Conservation (phyloP, 2,329 filamentous ascomycete genomes). For the Pestalotiopsis sp. region DNA sequence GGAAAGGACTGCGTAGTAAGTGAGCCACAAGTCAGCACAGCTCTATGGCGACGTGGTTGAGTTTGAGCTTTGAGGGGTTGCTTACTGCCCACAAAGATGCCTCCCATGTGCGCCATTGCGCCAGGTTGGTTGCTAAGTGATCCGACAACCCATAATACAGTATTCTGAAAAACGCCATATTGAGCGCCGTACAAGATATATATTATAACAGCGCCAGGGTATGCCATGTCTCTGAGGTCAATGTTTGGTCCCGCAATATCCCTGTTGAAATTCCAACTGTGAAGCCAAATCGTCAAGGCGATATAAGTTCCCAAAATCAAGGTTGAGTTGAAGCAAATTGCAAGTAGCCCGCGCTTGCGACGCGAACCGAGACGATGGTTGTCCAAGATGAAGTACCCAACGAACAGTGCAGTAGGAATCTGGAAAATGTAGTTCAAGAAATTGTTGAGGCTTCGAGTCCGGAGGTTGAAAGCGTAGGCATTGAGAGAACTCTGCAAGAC, state of each 20-base stretch:
- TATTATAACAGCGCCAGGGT: background rate
- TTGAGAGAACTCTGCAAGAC: background rate
- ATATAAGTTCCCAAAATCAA: background rate
- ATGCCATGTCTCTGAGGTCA: background rate
- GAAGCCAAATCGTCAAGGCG: background rate
- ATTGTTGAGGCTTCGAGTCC: background rate
- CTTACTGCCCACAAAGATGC: background rate
- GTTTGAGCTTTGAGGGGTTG: no score
- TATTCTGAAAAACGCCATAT: background rate
- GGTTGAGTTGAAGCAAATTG: background rate
- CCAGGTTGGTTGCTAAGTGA: background rate
- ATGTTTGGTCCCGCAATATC: background rate
- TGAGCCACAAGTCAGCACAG: background rate
- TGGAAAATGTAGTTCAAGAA: background rate
- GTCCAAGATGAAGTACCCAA: background rate
- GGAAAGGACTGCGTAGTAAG: background rate
- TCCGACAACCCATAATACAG: background rate
- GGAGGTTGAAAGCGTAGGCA: background rate
- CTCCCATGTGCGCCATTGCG: background rate
- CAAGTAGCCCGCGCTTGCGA: background rate
- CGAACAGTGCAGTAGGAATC: background rate
- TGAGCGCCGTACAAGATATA: background rate
- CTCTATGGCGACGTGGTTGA: no score
- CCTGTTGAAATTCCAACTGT: background rate
- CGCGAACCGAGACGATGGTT: background rate